Evolutionary conservation across 768 basidiomycete genomes (phyloP).

Genomic region (Pisolithus orientalis): DNA sequence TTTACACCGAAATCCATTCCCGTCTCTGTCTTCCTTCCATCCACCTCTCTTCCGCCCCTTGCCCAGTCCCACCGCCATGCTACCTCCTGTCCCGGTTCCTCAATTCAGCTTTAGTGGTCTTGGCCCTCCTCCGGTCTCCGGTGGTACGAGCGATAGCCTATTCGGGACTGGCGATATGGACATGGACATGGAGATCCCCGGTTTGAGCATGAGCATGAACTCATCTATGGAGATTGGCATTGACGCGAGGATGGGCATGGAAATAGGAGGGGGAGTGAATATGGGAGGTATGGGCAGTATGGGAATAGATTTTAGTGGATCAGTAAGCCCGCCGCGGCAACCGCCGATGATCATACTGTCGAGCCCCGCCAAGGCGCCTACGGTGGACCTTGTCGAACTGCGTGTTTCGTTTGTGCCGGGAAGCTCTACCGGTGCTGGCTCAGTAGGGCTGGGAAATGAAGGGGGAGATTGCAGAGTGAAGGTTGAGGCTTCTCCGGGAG

Average conservation of each 20-base stretch:
- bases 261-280: constrained; percentile 4
- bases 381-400: constrained; percentile 61
- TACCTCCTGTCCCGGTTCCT: constrained; percentile 4
- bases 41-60: constrained; percentile 22
- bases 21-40: constrained; percentile 62
- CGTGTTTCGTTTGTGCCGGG: constrained; percentile 54
- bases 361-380: constrained; percentile 58
- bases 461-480: constrained; percentile 18
- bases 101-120: constrained; percentile 24
- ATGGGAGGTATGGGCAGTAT: not conserved
- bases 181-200: constrained; percentile 32
- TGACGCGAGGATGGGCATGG: constrained; percentile 21
- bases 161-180: constrained; percentile 28
- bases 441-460: constrained; percentile 5
- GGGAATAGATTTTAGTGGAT: constrained; percentile 15
- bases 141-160: constrained; percentile 18
- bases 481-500: constrained; percentile 30
- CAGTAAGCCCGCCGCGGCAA: constrained; percentile 31
- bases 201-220: constrained; percentile 30
- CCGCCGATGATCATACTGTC: constrained; percentile 58
- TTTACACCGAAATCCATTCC: constrained; percentile 41
- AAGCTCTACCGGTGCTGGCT: constrained; percentile 1
- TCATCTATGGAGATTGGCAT: constrained; percentile 25
- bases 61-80: constrained; percentile 5
- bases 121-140: constrained; percentile 16